Conservation (phyloP, 75 land plant genomes). For the Sequoia sempervirens region DNA sequence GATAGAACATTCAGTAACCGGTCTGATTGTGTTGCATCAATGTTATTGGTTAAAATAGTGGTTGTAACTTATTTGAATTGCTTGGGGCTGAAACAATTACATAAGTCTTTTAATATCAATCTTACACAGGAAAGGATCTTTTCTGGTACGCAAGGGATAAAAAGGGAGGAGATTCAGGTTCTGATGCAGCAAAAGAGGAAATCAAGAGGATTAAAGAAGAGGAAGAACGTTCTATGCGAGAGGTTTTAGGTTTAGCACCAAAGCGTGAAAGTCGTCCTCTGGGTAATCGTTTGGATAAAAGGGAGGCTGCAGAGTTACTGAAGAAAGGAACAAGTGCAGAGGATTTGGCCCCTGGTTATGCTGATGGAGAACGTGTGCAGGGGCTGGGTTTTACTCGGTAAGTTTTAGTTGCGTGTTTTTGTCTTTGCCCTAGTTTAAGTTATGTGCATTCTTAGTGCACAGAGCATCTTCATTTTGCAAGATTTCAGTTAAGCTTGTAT, state of each 20-base stretch:
- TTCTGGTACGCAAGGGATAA: slow-evolving; percentile 86
- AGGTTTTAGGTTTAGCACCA: slow-evolving; percentile 92
- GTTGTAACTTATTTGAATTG: not conserved
- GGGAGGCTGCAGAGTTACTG: slow-evolving; percentile 78
- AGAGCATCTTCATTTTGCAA: not conserved
- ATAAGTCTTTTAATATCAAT: slow-evolving; percentile 2
- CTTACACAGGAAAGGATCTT: slow-evolving; percentile 79
- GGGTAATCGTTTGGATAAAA: slow-evolving; percentile 82
- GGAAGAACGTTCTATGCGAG: slow-evolving; percentile 88
- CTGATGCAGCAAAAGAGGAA: slow-evolving; percentile 71
- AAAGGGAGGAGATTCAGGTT: slow-evolving; percentile 22
- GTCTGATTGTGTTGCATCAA: not conserved
- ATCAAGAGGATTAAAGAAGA: slow-evolving; percentile 79
- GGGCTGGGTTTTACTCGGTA: slow-evolving; percentile 95
- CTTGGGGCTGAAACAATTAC: not conserved
- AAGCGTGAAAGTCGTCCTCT: slow-evolving; percentile 48
- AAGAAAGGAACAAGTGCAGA: slow-evolving; percentile 84
- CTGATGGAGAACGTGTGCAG: slow-evolving; percentile 80
- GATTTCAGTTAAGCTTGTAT: not conserved
- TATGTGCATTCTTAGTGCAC: not conserved
- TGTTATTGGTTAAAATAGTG: not conserved
- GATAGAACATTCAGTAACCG: not conserved
- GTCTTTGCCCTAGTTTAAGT: not conserved
- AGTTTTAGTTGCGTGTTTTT: slow-evolving; percentile 5
- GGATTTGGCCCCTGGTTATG: slow-evolving; percentile 78